Evolutionary conservation across 2,329 filamentous ascomycete genomes (phyloP), one percentile per base, ranked within the genome.

Genomic region (Xylariaceae sp.): DNA sequence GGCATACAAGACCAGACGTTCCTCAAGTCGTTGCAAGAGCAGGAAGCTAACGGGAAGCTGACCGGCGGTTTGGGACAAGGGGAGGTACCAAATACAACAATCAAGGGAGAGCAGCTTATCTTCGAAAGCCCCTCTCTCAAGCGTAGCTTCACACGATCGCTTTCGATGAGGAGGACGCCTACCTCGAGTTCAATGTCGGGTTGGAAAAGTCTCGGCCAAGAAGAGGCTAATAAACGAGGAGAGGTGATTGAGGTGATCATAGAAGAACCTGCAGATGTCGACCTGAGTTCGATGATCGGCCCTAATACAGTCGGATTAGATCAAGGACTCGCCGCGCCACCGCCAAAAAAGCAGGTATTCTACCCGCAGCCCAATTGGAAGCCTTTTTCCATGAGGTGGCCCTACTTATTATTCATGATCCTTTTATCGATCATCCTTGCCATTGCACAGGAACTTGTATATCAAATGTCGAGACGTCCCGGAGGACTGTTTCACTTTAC

Each of bases 311-410:
- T 65, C 16, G 64, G 57, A 69, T 40, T 66, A 69, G 8, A 71
- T 71, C 59, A 75, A 74, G 4, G 74, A 71, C 19, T 73, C 75
- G 12, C 77, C 74, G 1, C 74, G 77, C 39, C 70, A 33, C 68
- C 73, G 14, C 71, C 75, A 52, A 75, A 74, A 48, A 77, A 77
- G 0, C 75, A 84, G 52, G 72, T 85, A 0, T 86, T 86, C 63
- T 87, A 85, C 60, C 85, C 85, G 0, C 82, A 84, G 56, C 83
- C 85, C 2, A 82, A 89, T 69, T 89, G 86, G 87, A 87, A 85
- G 67, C 87, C 86, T 0, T 82, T 87, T 58, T 81, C 82, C 0
- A 88, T 89, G 84, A 77, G 82, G 26, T 83, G 82, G 78, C 83
- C 83, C 0, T 89, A 87, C 63, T 76, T 89, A 2, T 66, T 74